Conservation (phyloP, 176 grass and related monocot genomes). For the Poa annua region DNA sequence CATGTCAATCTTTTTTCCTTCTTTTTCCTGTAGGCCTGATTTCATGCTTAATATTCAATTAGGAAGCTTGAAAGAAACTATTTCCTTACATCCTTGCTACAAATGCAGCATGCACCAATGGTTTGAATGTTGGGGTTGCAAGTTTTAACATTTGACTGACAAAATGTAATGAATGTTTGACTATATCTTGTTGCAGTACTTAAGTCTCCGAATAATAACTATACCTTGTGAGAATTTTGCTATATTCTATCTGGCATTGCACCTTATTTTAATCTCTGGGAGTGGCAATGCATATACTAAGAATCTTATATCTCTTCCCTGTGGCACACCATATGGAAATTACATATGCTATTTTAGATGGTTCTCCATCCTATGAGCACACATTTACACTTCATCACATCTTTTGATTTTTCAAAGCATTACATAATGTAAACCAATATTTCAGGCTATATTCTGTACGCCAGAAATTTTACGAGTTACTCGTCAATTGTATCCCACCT, state of each 20-base stretch:
- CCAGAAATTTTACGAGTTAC: slow-evolving; percentile 96
- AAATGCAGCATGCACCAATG: background rate
- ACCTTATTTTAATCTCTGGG: slow-evolving; percentile 9
- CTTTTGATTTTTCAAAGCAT: slow-evolving; percentile 5
- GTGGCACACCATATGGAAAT: background rate
- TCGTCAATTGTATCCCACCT: slow-evolving; percentile 96
- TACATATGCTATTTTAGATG: background rate
- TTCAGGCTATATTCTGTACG: slow-evolving; percentile 85
- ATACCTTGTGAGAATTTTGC: background rate
- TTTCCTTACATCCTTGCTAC: background rate
- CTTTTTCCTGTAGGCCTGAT: slow-evolving; percentile 24
- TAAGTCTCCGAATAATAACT: background rate
- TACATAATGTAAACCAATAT: slow-evolving; percentile 26
- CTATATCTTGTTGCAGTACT: background rate
- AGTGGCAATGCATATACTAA: background rate
- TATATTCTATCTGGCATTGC: background rate
- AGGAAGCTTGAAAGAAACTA: background rate
- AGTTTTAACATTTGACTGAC: background rate
- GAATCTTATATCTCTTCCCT: background rate
- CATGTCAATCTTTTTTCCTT: background rate
- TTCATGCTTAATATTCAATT: slow-evolving; percentile 18
- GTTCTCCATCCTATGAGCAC: background rate
- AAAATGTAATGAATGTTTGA: background rate
- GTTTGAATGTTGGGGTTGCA: background rate
- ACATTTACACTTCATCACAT: background rate